phyloP scores from a whole-genome alignment of 2,329 filamentous ascomycete species.

The Pestalotiopsis sp. region DNA sequence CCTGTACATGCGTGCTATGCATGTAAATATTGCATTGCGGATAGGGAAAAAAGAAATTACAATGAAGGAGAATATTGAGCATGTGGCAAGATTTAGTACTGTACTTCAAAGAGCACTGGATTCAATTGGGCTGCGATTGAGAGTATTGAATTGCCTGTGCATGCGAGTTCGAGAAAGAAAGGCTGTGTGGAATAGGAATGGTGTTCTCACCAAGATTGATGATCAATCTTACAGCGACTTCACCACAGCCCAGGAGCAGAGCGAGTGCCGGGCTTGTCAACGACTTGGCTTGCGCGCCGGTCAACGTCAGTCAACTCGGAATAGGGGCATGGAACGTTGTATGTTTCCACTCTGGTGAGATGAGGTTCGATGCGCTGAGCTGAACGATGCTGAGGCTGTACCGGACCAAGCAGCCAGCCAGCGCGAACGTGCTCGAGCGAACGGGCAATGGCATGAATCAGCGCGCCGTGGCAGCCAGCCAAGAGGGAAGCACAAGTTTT shows the following conservation, averaged over 20 bases:
- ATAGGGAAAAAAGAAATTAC: neutral
- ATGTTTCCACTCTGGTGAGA: neutral
- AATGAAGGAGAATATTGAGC: neutral
- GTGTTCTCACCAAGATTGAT: too few species aligned
- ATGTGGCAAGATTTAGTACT: neutral
- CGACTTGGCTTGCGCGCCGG: neutral
- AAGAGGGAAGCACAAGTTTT: neutral
- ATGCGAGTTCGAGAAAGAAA: neutral
- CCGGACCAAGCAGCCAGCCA: neutral
- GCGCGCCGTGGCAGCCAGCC: neutral
- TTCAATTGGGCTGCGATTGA: neutral
- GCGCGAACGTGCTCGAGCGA: neutral
- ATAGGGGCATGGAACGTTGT: constrained; percentile 8
- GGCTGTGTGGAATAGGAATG: neutral
- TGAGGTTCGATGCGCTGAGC: neutral
- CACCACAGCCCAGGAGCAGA: neutral
- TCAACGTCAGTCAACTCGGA: neutral
- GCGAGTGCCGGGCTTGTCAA: neutral
- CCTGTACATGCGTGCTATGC: neutral
- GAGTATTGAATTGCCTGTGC: neutral
- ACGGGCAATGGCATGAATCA: constrained; percentile 1
- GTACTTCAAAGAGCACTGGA: neutral
- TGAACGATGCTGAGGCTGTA: neutral
- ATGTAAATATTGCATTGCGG: neutral
- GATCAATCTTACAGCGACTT: too few species aligned